These are phyloP conservation scores for Plasmodium reichenowi DNA, from an alignment of 169 alveolate species.

Conservation along the genomic window DNA sequence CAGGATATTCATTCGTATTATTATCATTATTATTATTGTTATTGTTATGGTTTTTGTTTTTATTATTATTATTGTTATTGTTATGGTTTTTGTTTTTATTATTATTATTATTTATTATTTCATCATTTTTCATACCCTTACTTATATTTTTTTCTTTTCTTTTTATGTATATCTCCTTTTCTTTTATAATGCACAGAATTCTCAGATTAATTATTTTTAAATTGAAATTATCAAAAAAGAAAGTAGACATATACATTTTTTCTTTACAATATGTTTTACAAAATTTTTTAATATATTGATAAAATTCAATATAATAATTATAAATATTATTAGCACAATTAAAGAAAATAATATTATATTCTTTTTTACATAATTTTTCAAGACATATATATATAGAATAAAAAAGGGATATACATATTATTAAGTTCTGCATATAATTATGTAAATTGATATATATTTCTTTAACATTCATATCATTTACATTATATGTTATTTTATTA, in stretches of 20 bases:
- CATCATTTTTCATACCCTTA: neutral
- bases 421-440: constrained; percentile 67
- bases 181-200: constrained; percentile 27
- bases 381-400: constrained; percentile 50
- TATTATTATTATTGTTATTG: neutral
- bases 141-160: constrained; percentile 5
- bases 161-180: constrained; percentile 3
- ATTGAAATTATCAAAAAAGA: constrained; percentile 48
- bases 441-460: constrained; percentile 58
- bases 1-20: neutral
- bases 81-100: neutral
- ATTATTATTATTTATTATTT: neutral
- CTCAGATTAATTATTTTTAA: constrained; percentile 42
- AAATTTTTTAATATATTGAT: constrained; percentile 45
- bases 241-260: constrained; percentile 24
- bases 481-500: constrained; percentile 27
- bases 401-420: constrained; percentile 52
- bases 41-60: neutral
- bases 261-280: constrained; percentile 37
- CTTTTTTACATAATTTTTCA: constrained; percentile 52
- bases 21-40: neutral
- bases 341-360: constrained; percentile 36
- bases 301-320: constrained; percentile 50
- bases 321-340: constrained; percentile 63
- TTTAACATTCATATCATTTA: constrained; percentile 28